Evolutionary conservation across 108 stramenopile genomes (phyloP).

Genomic region (Skeletonema menzelii): DNA sequence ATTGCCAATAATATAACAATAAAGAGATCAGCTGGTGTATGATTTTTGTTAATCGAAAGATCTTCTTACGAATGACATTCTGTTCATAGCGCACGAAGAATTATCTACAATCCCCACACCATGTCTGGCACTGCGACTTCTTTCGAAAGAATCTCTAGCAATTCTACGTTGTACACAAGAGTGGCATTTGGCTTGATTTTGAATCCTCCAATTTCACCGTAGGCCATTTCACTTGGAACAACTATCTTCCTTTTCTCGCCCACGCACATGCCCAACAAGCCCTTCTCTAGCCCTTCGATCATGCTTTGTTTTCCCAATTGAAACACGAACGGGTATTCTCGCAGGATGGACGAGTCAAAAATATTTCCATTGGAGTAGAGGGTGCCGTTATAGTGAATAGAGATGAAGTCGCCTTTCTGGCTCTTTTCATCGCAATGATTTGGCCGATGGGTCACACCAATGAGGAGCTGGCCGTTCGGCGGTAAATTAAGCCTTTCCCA

Average conservation of each 20-base stretch:
- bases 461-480: constrained; percentile 9
- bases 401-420: constrained; percentile 36
- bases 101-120: constrained; percentile 37
- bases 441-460: constrained; percentile 30
- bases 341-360: constrained; percentile 42
- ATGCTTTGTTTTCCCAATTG: constrained; percentile 32
- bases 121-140: constrained; percentile 22
- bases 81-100: too few species aligned
- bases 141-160: constrained; percentile 29
- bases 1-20: neutral
- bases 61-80: too few species aligned
- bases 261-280: constrained; percentile 82
- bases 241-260: constrained; percentile 84
- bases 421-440: constrained; percentile 19
- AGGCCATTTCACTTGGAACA: constrained; percentile 88
- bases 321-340: constrained; percentile 41
- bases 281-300: constrained; percentile 77
- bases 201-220: constrained; percentile 60
- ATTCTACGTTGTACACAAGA: constrained; percentile 37
- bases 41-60: too few species aligned
- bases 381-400: constrained; percentile 48
- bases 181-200: constrained; percentile 36
- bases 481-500: constrained; percentile 22
- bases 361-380: constrained; percentile 37
- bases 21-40: neutral